Base-by-base conservation (phyloP, 495 filamentous ascomycete species). In the Talaromyces borbonicus region DNA sequence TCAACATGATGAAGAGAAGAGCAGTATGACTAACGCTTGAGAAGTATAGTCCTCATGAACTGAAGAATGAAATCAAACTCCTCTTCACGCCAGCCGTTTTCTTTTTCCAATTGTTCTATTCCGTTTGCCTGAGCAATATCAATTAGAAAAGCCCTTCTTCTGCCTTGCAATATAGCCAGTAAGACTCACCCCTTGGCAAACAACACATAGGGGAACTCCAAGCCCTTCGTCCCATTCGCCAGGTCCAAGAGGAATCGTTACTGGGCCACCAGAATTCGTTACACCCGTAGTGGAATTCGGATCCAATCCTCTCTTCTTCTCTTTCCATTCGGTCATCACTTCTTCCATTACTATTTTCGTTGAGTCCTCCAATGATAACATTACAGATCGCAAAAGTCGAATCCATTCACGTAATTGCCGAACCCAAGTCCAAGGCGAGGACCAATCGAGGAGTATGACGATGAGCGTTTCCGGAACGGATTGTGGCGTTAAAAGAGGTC, bases 191-290 rank as follows among this genome's bases (percentile, higher is more conserved):
- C 90, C 90, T 55, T 96, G 90, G 56, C 89, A 95, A 25, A 96
- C 87, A 25, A 95, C 83, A 63, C 87, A 94, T 47, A 96, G 69
- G 0, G 90, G 90, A 33, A 97, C 65, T 4, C 90, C 90, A 9
- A 97, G 68, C 2, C 78, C 85, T 57, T 95, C 89, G 53, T 95
- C 88, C 85, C 89, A 96, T 67, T 97, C 90, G 22, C 90, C 90
- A 6, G 84, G 85, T 7, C 90, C 90, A 23, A 93, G 55, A 0
- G 88, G 87, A 52, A 95, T 71, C 39, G 79, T 76, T 25, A 87
- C 77, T 22, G 62, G 57, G 4, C 66, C 60, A 14, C 64, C 63
- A 14, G 66, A 68, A 46, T 57, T 85, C 72, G 52, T 65, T 62
- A 53, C 80, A 71, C 47, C 71, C 60, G 66, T 45, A 30, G 58